Evolutionary conservation across 257 asterid genomes (phyloP).

Genomic region (Solanum clarkiae): DNA sequence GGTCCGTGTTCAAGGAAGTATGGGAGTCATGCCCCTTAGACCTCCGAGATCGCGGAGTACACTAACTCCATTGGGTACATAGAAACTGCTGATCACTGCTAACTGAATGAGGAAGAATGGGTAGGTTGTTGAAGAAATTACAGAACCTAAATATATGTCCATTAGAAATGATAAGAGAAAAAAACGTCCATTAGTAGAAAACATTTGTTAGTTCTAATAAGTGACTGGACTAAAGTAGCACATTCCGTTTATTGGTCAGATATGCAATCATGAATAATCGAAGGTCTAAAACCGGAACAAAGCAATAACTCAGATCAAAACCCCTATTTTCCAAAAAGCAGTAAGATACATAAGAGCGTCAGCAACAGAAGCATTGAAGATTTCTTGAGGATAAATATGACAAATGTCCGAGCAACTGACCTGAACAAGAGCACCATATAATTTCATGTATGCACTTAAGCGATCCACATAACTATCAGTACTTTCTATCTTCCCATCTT

Average conservation of each 20-base stretch:
- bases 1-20: no score
- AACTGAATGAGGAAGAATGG: not conserved
- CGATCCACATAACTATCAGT: constrained; percentile 35
- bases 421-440: constrained; percentile 92
- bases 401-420: constrained; percentile 20
- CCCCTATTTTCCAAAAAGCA: not conserved
- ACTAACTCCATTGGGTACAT: not conserved
- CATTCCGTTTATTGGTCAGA: not conserved
- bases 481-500: constrained; percentile 50
- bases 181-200: not conserved
- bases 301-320: not conserved
- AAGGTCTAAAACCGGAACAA: not conserved
- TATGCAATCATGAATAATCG: not conserved
- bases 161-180: no score
- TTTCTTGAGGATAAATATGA: not conserved
- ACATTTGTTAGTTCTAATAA: not conserved
- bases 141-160: not conserved
- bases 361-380: not conserved
- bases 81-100: not conserved
- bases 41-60: no score
- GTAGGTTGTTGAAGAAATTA: not conserved
- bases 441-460: constrained; percentile 56
- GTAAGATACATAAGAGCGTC: not conserved
- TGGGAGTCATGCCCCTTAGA: no score
- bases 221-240: not conserved